Conservation (phyloP, 202 grass and related monocot species). For the Saccharum hybrid region DNA sequence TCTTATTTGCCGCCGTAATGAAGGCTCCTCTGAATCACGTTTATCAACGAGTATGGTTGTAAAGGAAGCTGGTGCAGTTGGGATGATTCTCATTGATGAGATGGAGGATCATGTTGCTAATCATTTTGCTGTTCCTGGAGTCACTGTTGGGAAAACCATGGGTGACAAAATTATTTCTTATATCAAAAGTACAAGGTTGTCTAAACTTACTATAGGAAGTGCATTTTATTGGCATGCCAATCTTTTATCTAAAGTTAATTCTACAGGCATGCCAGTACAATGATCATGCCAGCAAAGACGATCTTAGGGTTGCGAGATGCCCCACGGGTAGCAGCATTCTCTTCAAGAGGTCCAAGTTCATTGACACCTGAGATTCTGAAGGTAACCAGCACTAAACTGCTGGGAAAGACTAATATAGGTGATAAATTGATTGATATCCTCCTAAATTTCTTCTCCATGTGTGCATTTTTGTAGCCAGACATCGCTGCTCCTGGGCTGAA, state of each 20-base stretch:
- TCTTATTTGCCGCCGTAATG: constrained; percentile 59
- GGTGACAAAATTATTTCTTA: constrained; percentile 64
- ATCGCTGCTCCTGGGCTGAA: constrained; percentile 75
- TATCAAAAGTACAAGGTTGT: constrained; percentile 59
- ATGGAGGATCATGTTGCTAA: constrained; percentile 60
- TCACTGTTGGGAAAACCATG: constrained; percentile 52
- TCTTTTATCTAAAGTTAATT: constrained; percentile 21
- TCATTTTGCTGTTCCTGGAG: constrained; percentile 69
- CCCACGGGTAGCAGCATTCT: constrained; percentile 69
- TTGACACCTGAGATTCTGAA: constrained; percentile 79
- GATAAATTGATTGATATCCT: constrained; percentile 15
- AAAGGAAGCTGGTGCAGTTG: constrained; percentile 69
- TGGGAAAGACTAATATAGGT: not conserved
- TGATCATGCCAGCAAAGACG: constrained; percentile 71
- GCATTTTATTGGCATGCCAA: not conserved
- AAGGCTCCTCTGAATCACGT: constrained; percentile 59
- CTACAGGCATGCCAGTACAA: constrained; percentile 56
- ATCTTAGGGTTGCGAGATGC: constrained; percentile 45
- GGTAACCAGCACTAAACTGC: constrained; percentile 36
- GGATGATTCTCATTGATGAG: constrained; percentile 89
- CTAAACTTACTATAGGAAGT: not conserved
- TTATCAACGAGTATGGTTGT: constrained; percentile 59
- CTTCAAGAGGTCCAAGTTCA: constrained; percentile 86
- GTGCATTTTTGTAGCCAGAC: constrained; percentile 59
- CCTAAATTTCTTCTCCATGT: not conserved